Evolutionary conservation across 2,329 filamentous ascomycete genomes (phyloP).

Genomic region (Leptodontidium sp.): DNA sequence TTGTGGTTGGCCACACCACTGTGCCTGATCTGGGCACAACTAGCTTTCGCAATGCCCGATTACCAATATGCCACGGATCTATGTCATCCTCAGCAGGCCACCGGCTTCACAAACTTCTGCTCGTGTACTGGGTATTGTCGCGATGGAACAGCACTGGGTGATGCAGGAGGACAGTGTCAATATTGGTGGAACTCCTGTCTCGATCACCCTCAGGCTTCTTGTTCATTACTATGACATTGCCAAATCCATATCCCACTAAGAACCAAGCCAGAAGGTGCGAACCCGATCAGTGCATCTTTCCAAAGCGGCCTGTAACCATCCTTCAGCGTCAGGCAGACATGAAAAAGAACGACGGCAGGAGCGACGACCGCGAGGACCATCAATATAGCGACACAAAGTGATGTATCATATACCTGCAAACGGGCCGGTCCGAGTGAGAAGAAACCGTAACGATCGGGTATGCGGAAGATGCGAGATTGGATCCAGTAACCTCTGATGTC

Average conservation of each 20-base stretch:
- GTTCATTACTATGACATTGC: no score
- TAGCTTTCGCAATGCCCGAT: no score
- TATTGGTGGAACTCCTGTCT: no score
- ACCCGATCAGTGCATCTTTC: conserved; percentile 25
- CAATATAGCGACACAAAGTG: conserved; percentile 24
- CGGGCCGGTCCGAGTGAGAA: conserved; percentile 26
- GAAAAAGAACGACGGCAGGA: conserved; percentile 21
- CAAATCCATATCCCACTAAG: conserved; percentile 24
- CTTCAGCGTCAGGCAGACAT: conserved; percentile 15
- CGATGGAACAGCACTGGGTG: no score
- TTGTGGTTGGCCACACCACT: no score
- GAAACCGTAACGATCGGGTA: conserved; percentile 26
- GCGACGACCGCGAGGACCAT: conserved; percentile 23
- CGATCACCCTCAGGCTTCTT: no score
- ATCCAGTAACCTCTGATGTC: conserved; percentile 25
- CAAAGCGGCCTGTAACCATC: conserved; percentile 27
- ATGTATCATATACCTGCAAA: conserved; percentile 25
- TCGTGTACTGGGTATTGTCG: no score
- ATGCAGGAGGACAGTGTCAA: no score
- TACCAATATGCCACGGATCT: no score
- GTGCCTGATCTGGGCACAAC: no score
- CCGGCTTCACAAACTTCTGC: no score
- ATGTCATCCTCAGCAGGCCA: no score
- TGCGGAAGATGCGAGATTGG: conserved; percentile 29
- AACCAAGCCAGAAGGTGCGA: conserved; percentile 16